These are phyloP conservation scores for Capsella bursapastoris DNA, from an alignment of 345 rosid genomes.

Conservation along the genomic window DNA sequence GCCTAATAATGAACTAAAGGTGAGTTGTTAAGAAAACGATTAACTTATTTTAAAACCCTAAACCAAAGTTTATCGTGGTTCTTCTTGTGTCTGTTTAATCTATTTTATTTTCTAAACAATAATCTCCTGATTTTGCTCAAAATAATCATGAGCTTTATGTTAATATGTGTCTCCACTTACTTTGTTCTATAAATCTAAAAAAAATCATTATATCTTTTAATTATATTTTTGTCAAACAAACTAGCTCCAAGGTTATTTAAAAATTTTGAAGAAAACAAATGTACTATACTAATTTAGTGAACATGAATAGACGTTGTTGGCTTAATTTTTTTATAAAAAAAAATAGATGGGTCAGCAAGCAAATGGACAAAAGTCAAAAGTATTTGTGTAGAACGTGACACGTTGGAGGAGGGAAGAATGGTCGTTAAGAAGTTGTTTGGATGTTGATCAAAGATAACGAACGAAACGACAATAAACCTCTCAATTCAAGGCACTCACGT, in stretches of 20 bases:
- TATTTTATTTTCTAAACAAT: background rate
- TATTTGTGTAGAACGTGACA: slow-evolving; percentile 43
- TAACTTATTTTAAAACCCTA: background rate
- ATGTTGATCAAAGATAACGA: background rate
- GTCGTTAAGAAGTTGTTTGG: slow-evolving; percentile 12
- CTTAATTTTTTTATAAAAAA: background rate
- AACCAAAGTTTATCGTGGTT: background rate
- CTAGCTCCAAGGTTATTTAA: background rate
- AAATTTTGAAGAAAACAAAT: slow-evolving; percentile 17
- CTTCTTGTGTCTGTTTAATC: background rate
- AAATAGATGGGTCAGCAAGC: slow-evolving; percentile 4
- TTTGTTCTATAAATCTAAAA: background rate
- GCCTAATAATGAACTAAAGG: background rate
- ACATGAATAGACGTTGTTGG: slow-evolving; percentile 39
- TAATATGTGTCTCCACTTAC: slow-evolving; percentile 1
- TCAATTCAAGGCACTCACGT: slow-evolving; percentile 44
- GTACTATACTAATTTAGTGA: slow-evolving; percentile 21
- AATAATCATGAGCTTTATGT: background rate
- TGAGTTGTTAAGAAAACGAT: background rate
- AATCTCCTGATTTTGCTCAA: slow-evolving; percentile 12
- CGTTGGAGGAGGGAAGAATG: slow-evolving; percentile 36
- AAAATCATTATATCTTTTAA: background rate
- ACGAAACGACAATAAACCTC: slow-evolving; percentile 8
- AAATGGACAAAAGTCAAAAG: slow-evolving; percentile 36
- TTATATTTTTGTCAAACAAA: background rate